Percentiles rank a stretch among this genome's conserved stretches.
Evolutionary conservation across 805 yeast species (phyloP).

Genomic region (Wickerhamiella domercqiae): DNA sequence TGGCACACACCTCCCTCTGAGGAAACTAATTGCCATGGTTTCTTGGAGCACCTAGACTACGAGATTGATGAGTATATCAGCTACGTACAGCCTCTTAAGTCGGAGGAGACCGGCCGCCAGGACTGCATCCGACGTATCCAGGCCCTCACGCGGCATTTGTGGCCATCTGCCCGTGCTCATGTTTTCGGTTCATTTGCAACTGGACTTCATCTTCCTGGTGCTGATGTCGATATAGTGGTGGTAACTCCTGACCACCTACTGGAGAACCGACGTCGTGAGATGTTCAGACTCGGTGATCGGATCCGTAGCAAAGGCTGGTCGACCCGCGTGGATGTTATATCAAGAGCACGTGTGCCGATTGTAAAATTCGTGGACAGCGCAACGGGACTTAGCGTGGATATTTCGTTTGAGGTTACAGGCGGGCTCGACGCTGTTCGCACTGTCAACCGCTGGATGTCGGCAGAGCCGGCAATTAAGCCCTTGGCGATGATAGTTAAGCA

Average conservation of each 20-base stretch:
- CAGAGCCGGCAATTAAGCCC: slow-evolving; percentile 69
- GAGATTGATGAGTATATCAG: slow-evolving; percentile 75
- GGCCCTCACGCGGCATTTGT: slow-evolving; percentile 35
- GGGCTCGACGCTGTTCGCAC: slow-evolving; percentile 72
- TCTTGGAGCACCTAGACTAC: slow-evolving; percentile 63
- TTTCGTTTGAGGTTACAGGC: slow-evolving; percentile 74
- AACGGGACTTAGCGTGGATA: slow-evolving; percentile 63
- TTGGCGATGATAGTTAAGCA: slow-evolving; percentile 72
- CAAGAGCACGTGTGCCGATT: slow-evolving; percentile 86
- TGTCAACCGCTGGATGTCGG: slow-evolving; percentile 57
- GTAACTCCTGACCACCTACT: slow-evolving; percentile 39
- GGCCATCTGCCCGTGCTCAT: slow-evolving; percentile 67
- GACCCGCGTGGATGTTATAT: slow-evolving; percentile 59
- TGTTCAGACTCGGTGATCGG: slow-evolving; percentile 59
- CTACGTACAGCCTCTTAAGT: slow-evolving; percentile 70
- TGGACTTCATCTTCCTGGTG: slow-evolving; percentile 81
- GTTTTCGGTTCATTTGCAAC: slow-evolving; percentile 94
- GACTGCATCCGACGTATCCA: slow-evolving; percentile 46
- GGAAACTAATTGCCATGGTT: background rate
- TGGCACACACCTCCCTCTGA: slow-evolving; percentile 2
- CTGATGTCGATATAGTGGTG: slow-evolving; percentile 90
- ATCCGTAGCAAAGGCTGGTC: slow-evolving; percentile 50
- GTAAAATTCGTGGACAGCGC: slow-evolving; percentile 71
- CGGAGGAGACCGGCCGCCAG: slow-evolving; percentile 56
- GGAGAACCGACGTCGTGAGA: slow-evolving; percentile 42